Base-by-base conservation (phyloP, 257 asterid species). In the Jacaranda copaia region DNA sequence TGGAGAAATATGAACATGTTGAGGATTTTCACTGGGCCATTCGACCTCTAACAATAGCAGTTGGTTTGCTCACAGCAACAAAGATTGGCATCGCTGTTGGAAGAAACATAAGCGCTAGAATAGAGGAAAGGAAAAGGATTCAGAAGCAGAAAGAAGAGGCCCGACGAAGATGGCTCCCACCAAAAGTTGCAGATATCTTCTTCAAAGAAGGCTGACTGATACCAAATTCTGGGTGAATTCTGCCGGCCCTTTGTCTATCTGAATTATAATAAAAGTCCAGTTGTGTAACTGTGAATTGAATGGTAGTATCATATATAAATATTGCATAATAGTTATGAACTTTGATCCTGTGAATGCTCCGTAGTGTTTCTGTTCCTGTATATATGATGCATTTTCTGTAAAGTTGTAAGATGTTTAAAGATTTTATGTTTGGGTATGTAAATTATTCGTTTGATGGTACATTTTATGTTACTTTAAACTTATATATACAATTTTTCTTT, bases 21-120 rank as follows among this genome's bases (percentile, higher is more conserved):
- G 96, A 90, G 81, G 96, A 88, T 79, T 84, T 80, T 62, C 93
- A 90, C 57, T 90, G 96, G 96, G 84, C 86, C 6, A 91, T 90
- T 68, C 73, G 89, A 70, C 93, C 96, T 66, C 53, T 84, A 13
- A 79, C 84, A 3, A 75, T 88, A 20, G 83, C 83, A 9, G 67
- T 88, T 1, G 76, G 86, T 56, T 15, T 84, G 5, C 48, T 88
- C 36, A 78, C 87, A 4, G 84, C 86, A 61, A 53, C 81, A 52
- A 88, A 82, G 84, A 13, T 88, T 8, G 85, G 92, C 20, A 19
- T 71, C 14, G 83, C 83, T 58, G 82, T 85, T 4, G 93, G 96
- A 19, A 76, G 64, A 64, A 84, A 73, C 5, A 49, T 73, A 1
- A 43, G 68, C 55, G 67, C 42, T 5, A 69, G 69, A 38, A 4